Base-by-base conservation (phyloP, 306 rosid genomes). In the Prunus davidiana region DNA sequence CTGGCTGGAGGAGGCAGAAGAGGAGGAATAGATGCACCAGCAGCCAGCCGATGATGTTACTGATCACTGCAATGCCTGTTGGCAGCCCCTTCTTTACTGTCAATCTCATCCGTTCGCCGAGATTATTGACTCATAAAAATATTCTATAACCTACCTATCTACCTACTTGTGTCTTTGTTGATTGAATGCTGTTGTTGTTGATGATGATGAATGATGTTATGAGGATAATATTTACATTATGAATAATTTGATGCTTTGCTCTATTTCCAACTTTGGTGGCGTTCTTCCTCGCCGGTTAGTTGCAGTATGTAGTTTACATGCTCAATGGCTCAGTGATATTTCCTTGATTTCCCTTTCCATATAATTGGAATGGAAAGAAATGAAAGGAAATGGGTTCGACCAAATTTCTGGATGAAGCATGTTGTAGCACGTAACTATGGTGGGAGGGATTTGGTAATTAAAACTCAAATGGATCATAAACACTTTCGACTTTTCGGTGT, bases 1-100 rank as follows among this genome's bases (percentile, higher is more conserved):
- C 49, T 96, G 99, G 99, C 93, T 96, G 88, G 99, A 96, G 86
- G 99, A 92, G 91, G 99, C 99, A 11, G 99, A 96, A 84, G 99
- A 96, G 75, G 99, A 96, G 89, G 99, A 96, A 24, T 89, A 83
- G 79, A 43, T 62, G 78, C 38, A 45, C 57, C 28, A 2, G 72
- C 46, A 22, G 87, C 78, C 1, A 8, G 55, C 46, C 12, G 73
- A 69, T 57, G 71, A 72, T 49, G 25, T 27, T 54, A 24, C 6
- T 50, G 7, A 24, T 24, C 67, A 28, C 76, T 57, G 19, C 62
- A 56, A n/a, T 56, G 62, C 27, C 62, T 56, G 12, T 56, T 56
- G 62, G 69, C 25, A 16, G 43, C 19, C 2, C 51, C 71, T 49
- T 69, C 57, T 46, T 58, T 51, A 46, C 67, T 68, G 27, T 30